Evolutionary conservation across 2,329 filamentous ascomycete species (phyloP), one percentile per base, ranked within the genome.

Genomic region (Exophiala sideris): DNA sequence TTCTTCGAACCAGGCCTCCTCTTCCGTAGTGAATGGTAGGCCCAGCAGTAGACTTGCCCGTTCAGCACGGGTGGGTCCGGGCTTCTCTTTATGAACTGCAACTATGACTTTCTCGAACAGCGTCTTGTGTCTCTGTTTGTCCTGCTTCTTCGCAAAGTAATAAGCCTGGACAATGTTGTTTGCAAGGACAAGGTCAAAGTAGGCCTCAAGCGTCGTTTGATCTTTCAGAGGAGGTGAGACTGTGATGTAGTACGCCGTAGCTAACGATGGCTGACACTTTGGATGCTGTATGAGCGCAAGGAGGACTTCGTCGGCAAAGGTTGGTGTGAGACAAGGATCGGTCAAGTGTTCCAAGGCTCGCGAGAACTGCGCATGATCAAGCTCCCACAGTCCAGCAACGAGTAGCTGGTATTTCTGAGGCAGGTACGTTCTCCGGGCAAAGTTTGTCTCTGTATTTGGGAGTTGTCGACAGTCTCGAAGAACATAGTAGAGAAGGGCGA

Each of bases 241-340:
- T 10, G 86, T 83, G 61, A 91, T 80, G 71, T 88, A 94, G 71
- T 94, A 95, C 9, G 88, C 86, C 24, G 94, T 78, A 0, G 88
- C 81, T 2, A 91, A 77, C 21, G 74, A 79, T 63, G 82, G 81
- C 66, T 89, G 84, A 52, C 77, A 75, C 45, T 79, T 73, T 39
- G 77, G 73, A 35, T 83, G 77, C 59, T 84, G 79, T 2, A 69
- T 59, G 35, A 80, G 79, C 48, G 89, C 82, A 3, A 94, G 80
- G 62, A 94, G 78, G 48, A 95, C 91, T 57, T 95, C 88, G 71
- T 94, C 89, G 52, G 88, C 81, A 65, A 94, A 95, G 50, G 90
- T 90, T 7, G 59, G 61, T 16, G 86, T 84, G 3, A 95, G 78
- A 1, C 87, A 89, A 0, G 90, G 89, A 64, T 94, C 86, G 3